phyloP scores from a whole-genome alignment of 495 filamentous ascomycete species.

The Xylaria bambusicola region DNA sequence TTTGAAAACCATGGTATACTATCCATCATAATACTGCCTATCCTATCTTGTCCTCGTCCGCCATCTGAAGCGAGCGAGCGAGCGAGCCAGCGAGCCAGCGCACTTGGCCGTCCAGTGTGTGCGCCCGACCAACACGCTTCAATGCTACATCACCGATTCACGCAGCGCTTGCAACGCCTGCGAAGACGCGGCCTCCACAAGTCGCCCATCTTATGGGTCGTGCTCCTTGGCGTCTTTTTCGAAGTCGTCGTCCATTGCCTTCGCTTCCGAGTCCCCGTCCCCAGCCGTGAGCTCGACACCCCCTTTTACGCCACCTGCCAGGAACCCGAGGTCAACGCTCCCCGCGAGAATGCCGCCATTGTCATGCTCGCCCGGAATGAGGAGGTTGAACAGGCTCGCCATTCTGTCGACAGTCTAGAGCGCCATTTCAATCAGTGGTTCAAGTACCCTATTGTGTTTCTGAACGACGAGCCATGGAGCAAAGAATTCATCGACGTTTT shows the following conservation, averaged over 20 bases:
- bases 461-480: conserved; percentile 88
- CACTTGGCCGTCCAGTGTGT: background rate
- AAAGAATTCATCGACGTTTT: conserved; percentile 84
- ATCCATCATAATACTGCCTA: background rate
- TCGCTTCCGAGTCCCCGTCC: conserved; percentile 34
- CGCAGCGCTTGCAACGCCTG: conserved; percentile 27
- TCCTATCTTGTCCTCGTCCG: background rate
- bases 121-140: background rate
- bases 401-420: conserved; percentile 90
- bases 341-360: conserved; percentile 86
- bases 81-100: conserved; percentile 8
- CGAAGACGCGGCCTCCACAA: conserved; percentile 30
- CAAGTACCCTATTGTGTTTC: conserved; percentile 93
- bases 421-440: conserved; percentile 97
- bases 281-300: conserved; percentile 40
- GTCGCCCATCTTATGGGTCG: conserved; percentile 30
- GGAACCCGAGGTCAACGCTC: conserved; percentile 50
- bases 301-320: conserved; percentile 48
- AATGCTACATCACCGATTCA: conserved; percentile 17
- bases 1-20: background rate
- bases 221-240: conserved; percentile 30
- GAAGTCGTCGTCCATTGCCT: conserved; percentile 35
- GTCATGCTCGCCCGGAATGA: conserved; percentile 93
- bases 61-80: too few relatives aligned
- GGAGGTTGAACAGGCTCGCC: conserved; percentile 85